Conservation (phyloP, 768 basidiomycete genomes). For the Xerocomellus chrysenteron region DNA sequence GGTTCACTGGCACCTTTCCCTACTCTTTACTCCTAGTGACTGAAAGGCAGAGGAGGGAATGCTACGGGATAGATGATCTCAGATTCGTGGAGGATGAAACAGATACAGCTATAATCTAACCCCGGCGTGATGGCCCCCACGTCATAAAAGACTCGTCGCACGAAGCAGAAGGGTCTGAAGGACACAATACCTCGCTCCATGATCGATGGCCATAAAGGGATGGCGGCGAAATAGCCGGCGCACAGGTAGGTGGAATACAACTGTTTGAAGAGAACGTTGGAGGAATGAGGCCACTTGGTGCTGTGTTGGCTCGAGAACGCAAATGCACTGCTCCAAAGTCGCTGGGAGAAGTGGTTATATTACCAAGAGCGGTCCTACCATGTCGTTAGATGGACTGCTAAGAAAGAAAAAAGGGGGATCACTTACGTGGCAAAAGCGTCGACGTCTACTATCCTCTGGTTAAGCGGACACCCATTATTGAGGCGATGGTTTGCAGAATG, state of each 20-base stretch:
- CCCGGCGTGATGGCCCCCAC: slow-evolving; percentile 51
- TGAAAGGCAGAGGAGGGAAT: background rate
- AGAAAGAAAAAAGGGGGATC: background rate
- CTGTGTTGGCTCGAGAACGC: slow-evolving; percentile 16
- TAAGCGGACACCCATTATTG: slow-evolving; percentile 35
- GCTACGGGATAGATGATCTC: background rate
- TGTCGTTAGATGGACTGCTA: slow-evolving; percentile 10
- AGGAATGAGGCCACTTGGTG: background rate
- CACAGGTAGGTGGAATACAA: slow-evolving; percentile 17
- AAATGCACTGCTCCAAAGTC: slow-evolving; percentile 16
- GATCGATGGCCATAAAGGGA: slow-evolving; percentile 15
- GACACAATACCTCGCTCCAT: slow-evolving; percentile 19
- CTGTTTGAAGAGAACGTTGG: slow-evolving; percentile 12
- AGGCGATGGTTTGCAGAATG: slow-evolving; percentile 43
- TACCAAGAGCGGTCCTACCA: slow-evolving; percentile 43
- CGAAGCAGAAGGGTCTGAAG: slow-evolving; percentile 34
- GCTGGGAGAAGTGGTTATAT: slow-evolving; percentile 28
- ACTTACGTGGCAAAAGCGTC: slow-evolving; percentile 55
- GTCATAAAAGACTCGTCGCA: slow-evolving; percentile 61
- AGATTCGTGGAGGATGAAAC: background rate
- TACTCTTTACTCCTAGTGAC: background rate
- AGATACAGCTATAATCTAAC: slow-evolving; percentile 17
- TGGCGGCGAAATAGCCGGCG: slow-evolving; percentile 22
- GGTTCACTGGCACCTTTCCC: background rate
- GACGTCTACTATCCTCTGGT: slow-evolving; percentile 48